These are phyloP conservation scores for Colletotrichum tofieldiae DNA, from an alignment of 2,329 filamentous ascomycete species.

Conservation along the genomic window DNA sequence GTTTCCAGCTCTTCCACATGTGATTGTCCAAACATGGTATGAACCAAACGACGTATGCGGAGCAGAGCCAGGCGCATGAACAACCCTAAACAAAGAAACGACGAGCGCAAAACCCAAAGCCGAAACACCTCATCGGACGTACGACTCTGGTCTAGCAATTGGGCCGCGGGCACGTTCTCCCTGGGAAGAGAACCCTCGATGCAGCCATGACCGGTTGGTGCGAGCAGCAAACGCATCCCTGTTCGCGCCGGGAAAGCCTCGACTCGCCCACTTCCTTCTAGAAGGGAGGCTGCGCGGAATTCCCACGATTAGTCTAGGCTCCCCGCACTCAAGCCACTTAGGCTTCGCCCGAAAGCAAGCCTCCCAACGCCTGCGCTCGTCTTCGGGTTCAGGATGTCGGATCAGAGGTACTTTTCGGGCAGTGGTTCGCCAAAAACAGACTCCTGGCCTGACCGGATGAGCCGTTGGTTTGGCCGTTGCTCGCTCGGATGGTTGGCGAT, in stretches of 20 bases:
- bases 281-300: background rate
- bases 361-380: background rate
- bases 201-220: slow-evolving; percentile 9
- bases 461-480: background rate
- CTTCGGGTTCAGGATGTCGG: background rate
- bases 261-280: slow-evolving; percentile 18
- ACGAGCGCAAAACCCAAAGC: slow-evolving; percentile 18
- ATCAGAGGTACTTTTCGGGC: slow-evolving; percentile 26
- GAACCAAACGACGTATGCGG: slow-evolving; percentile 5
- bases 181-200: background rate
- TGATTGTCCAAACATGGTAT: slow-evolving; percentile 1
- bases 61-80: slow-evolving; percentile 4
- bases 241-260: background rate
- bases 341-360: background rate
- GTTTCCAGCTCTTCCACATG: background rate
- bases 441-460: background rate
- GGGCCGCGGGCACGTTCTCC: background rate
- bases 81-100: background rate
- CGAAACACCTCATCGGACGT: slow-evolving; percentile 29
- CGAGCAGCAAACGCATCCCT: slow-evolving; percentile 9
- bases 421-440: background rate
- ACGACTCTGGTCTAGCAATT: background rate
- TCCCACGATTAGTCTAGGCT: background rate
- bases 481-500: background rate
- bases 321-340: background rate